A percentile compares a stretch with the other conserved stretches of the same genome.
phyloP scores from a whole-genome alignment of 768 basidiomycete species.

The Suillus subalutaceus region DNA sequence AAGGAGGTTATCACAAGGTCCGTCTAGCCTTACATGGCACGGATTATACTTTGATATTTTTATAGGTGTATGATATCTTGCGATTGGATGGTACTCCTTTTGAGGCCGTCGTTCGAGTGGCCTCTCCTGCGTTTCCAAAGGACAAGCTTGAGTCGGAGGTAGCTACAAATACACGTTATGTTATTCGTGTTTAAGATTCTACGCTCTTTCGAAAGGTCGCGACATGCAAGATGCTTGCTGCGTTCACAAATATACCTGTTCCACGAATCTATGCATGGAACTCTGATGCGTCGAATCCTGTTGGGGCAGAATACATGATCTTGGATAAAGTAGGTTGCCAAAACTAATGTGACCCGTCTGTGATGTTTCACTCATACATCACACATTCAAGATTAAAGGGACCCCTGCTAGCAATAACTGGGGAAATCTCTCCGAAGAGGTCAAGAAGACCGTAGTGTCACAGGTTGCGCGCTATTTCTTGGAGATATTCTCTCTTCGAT shows the following conservation, averaged over 20 bases:
- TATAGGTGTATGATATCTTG: neutral
- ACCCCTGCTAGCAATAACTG: neutral
- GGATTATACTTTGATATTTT: neutral
- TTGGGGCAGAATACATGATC: neutral
- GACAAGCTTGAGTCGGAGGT: neutral
- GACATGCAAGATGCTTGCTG: neutral
- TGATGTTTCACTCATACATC: neutral
- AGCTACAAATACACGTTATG: neutral
- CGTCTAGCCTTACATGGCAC: neutral
- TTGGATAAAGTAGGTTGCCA: neutral
- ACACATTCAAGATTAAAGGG: neutral
- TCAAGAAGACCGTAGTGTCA: neutral
- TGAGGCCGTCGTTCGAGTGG: neutral
- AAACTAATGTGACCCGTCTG: neutral
- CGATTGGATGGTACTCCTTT: neutral
- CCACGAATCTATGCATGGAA: neutral
- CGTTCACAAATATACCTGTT: neutral
- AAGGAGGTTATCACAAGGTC: conserved; percentile 1
- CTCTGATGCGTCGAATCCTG: neutral
- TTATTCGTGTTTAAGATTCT: neutral
- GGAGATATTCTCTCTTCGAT: conserved; percentile 6
- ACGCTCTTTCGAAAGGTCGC: neutral
- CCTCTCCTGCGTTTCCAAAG: conserved; percentile 2
- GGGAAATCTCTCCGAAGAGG: neutral
- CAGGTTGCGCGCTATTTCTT: conserved; percentile 5